Conservation (phyloP, 2,329 filamentous ascomycete genomes). For the Talaromyces sp. region DNA sequence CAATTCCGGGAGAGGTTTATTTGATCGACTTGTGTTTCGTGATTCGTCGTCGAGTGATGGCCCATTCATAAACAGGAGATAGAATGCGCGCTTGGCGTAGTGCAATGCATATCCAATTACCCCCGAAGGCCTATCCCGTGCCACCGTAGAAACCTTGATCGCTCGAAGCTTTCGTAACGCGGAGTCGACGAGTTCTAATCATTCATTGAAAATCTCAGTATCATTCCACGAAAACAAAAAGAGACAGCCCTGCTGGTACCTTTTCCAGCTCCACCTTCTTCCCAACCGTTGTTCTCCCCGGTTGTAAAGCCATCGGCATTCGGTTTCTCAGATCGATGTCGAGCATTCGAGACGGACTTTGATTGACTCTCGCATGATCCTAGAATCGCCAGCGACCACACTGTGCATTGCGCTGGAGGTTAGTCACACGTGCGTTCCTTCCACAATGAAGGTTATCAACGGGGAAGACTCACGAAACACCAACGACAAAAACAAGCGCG, state of each 20-base stretch:
- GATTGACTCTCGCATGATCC: constrained; percentile 26
- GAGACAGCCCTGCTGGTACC: constrained; percentile 28
- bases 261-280: constrained; percentile 28
- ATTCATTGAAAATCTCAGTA: neutral
- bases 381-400: constrained; percentile 34
- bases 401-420: constrained; percentile 24
- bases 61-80: constrained; percentile 64
- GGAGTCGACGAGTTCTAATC: constrained; percentile 34
- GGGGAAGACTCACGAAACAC: constrained; percentile 34
- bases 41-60: constrained; percentile 48
- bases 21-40: constrained; percentile 39
- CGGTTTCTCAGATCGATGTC: constrained; percentile 24
- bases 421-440: neutral
- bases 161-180: constrained; percentile 34
- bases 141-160: constrained; percentile 27
- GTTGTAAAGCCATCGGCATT: constrained; percentile 27
- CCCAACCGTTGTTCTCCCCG: constrained; percentile 22
- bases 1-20: constrained; percentile 45
- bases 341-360: constrained; percentile 24
- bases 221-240: neutral
- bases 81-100: constrained; percentile 63
- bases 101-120: constrained; percentile 57
- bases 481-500: constrained; percentile 35
- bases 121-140: constrained; percentile 54
- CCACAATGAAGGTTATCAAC: constrained; percentile 4